Evolutionary conservation across 2,329 filamentous ascomycete species (phyloP).

Genomic region (Diplocarpon rosae): DNA sequence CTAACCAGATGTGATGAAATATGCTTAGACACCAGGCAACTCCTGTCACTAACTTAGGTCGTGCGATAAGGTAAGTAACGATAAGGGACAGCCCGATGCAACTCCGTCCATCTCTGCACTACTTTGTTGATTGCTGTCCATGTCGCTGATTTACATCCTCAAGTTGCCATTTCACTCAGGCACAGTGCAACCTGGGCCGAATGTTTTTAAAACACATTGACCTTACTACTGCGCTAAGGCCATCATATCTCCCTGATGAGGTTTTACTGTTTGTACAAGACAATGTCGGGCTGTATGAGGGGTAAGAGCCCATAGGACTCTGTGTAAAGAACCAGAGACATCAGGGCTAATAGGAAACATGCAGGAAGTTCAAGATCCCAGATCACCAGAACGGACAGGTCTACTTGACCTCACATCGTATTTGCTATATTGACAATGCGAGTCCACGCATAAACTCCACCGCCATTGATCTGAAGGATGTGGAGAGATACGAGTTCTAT

Average conservation of each 20-base stretch:
- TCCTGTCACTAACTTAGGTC: no score
- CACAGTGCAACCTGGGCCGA: slow-evolving; percentile 43
- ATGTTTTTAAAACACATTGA: slow-evolving; percentile 97
- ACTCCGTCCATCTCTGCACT: neutral
- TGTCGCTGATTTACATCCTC: slow-evolving; percentile 4
- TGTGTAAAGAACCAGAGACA: neutral
- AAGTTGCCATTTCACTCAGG: neutral
- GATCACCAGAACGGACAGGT: slow-evolving; percentile 93
- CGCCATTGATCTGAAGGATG: slow-evolving; percentile 77
- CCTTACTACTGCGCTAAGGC: slow-evolving; percentile 90
- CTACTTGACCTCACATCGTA: slow-evolving; percentile 89
- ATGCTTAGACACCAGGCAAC: no score
- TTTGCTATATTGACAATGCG: slow-evolving; percentile 86
- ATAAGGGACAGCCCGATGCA: neutral
- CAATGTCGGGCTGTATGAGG: slow-evolving; percentile 93
- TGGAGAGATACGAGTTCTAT: slow-evolving; percentile 86
- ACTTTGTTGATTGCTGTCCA: neutral
- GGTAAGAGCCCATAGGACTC: slow-evolving; percentile 38
- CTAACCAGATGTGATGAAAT: no score
- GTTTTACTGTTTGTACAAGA: slow-evolving; percentile 93
- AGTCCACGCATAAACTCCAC: slow-evolving; percentile 79
- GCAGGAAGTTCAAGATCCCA: slow-evolving; percentile 86
- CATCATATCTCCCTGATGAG: slow-evolving; percentile 86
- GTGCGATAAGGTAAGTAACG: neutral
- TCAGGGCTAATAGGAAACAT: slow-evolving; percentile 1